Base-by-base conservation (phyloP, 129 eudicot species). In the Erigeron canadensis region DNA sequence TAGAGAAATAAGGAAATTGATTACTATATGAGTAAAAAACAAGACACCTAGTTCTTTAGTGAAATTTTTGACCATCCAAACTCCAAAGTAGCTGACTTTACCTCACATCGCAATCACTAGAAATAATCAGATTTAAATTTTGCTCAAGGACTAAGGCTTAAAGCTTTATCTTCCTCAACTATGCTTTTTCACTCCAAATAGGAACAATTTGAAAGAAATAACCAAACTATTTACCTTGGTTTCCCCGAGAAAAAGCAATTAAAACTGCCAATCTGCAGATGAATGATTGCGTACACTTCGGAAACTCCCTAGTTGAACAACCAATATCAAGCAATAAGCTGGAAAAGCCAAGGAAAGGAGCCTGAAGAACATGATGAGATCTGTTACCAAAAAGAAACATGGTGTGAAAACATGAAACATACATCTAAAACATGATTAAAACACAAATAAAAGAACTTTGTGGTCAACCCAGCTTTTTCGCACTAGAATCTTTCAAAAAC, bases 241-340 rank as follows among this genome's bases (percentile, higher is more conserved):
- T 85, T 94, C 87, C 98, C 62, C 97, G 97, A 75, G 98, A 96
- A 94, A 94, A 94, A 78, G 97, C 98, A 74, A 97, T 94, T 65
- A 94, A 82, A 72, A 89, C 95, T 74, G 96, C 98, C 98, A 93
- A 89, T 63, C 98, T 93, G 87, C 78, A 74, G 77, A 78, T n/a
- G 37, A 69, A 78, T 74, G 18, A 50, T 41, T 4, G 13, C 68
- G 53, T 51, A 10, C 51, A 60, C 23, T 60, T 62, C 50, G 70
- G 47, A 60, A 8, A 13, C 70, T 48, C 21, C 38, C 15, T 60
- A 45, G 48, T 70, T 40, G 10, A 42, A 4, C 6, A 43, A 39
- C 47, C 11, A 7, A 39, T 40, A 23, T 40, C 38, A 60, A 69
- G 56, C 18, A 47, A 68, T 56, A 79, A 75, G 71, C 75, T 73